Conservation (phyloP, 2,329 filamentous ascomycete genomes). For the Microsporum canis region DNA sequence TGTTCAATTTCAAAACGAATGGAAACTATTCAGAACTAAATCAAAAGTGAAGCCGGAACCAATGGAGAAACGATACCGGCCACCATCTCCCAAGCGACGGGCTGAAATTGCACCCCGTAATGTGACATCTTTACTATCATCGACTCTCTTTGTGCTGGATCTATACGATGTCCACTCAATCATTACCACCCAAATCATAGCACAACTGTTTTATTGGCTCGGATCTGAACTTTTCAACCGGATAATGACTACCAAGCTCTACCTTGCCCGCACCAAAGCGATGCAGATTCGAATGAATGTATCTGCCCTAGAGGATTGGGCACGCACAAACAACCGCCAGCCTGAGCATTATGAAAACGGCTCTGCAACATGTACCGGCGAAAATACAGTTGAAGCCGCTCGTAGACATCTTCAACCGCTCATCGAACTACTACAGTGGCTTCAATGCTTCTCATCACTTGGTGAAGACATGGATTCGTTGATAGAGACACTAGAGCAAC, state of each 20-base stretch:
- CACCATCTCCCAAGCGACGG: conserved; percentile 83
- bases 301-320: conserved; percentile 91
- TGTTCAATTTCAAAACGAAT: conserved; percentile 94
- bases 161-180: conserved; percentile 99
- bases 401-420: conserved; percentile 77
- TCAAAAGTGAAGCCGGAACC: conserved; percentile 80
- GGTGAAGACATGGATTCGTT: conserved; percentile 83
- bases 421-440: conserved; percentile 90
- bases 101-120: conserved; percentile 89
- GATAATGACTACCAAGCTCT: conserved; percentile 92
- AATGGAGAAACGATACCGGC: conserved; percentile 77
- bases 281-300: conserved; percentile 99
- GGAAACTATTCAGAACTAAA: conserved; percentile 93
- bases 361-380: conserved; percentile 71
- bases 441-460: conserved; percentile 93
- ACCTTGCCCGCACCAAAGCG: conserved; percentile 88
- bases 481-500: conserved; percentile 76
- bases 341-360: conserved; percentile 94
- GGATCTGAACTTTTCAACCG: conserved; percentile 94
- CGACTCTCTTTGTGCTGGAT: conserved; percentile 91
- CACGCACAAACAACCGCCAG: conserved; percentile 79
- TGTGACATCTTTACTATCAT: conserved; percentile 88
- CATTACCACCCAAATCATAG: conserved; percentile 81
- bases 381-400: conserved; percentile 74
- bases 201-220: conserved; percentile 92